Evolutionary conservation across 805 yeast species (phyloP), one percentile per base, ranked within the genome.

Genomic region (Metschnikowia reukaufii): DNA sequence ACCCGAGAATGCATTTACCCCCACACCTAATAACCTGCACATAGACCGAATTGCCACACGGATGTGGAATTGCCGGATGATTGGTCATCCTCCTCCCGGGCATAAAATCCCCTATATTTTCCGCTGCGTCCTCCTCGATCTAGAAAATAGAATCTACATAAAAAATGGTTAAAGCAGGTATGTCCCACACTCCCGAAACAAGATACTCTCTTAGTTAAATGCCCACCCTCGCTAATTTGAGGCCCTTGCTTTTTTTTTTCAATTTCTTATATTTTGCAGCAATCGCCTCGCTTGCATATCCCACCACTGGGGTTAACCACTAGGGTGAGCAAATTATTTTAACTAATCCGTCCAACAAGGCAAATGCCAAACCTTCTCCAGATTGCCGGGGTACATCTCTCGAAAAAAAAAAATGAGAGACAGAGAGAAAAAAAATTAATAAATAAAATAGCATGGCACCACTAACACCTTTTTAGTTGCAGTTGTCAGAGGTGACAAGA

Each of bases 401-500:
- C 29, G 29, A 13, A 9, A 13, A 25, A 9, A 4, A 25, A 4
- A 25, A 9, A 25, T 9, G 2, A 9, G 29, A 25, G 12, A 25
- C 29, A 3, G 12, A 25, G 29, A 2, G 29, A 25, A 25, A 25
- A 9, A 25, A 25, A 25, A 25, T 25, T 9, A 25, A 25, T 25
- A 17, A 25, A 25, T 25, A 25, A 25, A 13, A 25, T 25, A 25
- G 5, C 29, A 25, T 25, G 9, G 6, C 36, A 47, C 44, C 55
- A 59, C 58, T 63, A 49, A 42, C 49, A 10, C 43, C 18, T 12
- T 20, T 35, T 6, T 30, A 79, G 97, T 94, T 68, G 98, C 98
- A 69, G 95, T 94, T 63, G 76, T 94, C 61, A 90, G 96, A 77
- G 99, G 99, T 62, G 97, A 90, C 68, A 80, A 96, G 51, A 83